Evolutionary conservation across 495 filamentous ascomycete species (phyloP).

Genomic region (Aspergillus ostianus): DNA sequence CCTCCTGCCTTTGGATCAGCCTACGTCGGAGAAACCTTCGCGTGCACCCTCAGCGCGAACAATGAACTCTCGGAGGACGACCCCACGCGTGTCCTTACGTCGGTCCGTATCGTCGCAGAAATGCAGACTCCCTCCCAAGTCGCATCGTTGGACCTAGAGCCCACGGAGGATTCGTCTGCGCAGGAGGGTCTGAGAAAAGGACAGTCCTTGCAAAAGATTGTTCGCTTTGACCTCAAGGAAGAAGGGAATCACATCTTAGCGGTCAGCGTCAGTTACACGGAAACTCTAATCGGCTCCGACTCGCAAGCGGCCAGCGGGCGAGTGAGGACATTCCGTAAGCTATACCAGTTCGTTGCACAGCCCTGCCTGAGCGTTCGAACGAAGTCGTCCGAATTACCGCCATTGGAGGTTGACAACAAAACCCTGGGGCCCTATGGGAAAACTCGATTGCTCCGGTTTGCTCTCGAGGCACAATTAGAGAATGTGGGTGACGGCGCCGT

Average conservation of each 20-base stretch:
- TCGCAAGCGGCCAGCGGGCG: slow-evolving; percentile 63
- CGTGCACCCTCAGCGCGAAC: slow-evolving; percentile 90
- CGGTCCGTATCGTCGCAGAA: slow-evolving; percentile 81
- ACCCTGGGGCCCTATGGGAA: slow-evolving; percentile 47
- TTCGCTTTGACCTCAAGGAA: slow-evolving; percentile 85
- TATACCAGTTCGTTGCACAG: slow-evolving; percentile 96
- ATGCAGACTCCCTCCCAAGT: slow-evolving; percentile 85
- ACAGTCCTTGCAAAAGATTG: slow-evolving; percentile 77
- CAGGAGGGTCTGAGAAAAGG: slow-evolving; percentile 57
- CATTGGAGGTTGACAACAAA: slow-evolving; percentile 43
- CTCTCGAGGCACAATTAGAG: slow-evolving; percentile 91
- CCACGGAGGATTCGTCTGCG: slow-evolving; percentile 32
- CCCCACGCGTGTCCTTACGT: slow-evolving; percentile 57
- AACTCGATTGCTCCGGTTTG: slow-evolving; percentile 46
- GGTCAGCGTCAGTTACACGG: slow-evolving; percentile 91
- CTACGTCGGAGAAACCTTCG: slow-evolving; percentile 94
- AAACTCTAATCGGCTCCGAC: slow-evolving; percentile 52
- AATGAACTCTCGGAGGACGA: slow-evolving; percentile 63
- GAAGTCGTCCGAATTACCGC: slow-evolving; percentile 66
- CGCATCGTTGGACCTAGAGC: slow-evolving; percentile 53
- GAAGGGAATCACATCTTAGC: slow-evolving; percentile 90
- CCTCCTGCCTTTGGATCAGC: slow-evolving; percentile 90
- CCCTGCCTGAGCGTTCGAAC: slow-evolving; percentile 86
- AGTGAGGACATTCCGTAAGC: slow-evolving; percentile 84
- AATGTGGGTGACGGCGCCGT: slow-evolving; percentile 67